Evolutionary conservation across 2,329 filamentous ascomycete species (phyloP), one percentile per base, ranked within the genome.

Genomic region (Aspergillus amoenus): DNA sequence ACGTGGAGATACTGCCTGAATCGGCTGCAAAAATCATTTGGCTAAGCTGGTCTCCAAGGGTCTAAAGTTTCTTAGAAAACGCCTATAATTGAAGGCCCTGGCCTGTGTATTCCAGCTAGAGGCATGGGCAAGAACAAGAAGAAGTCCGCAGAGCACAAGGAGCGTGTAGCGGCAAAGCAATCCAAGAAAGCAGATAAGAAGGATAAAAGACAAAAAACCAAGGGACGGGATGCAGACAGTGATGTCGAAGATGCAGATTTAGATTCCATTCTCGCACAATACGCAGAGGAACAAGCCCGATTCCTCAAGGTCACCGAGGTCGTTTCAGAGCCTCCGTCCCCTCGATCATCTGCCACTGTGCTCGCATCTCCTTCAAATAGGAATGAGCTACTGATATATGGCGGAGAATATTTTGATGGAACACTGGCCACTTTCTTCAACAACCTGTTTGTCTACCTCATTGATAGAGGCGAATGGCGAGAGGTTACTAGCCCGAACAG

Each of bases 331-430:
- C 89, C 93, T 17, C 94, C 94, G 1, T 85, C 86, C 53, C 84
- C 92, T 21, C 86, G 94, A 52, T 86, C 89, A 21, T 93, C 92
- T 6, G 85, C 91, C 7, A 91, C 90, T 0, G 78, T 99, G 58
- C 82, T 97, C 64, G 91, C 91, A 18, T 93, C 89, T 40, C 94
- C 94, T 1, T 85, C 88, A 32, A 93, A 95, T 76, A 85, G 84
- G 67, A 95, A 94, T 74, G 92, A 95, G 72, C 78, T 99, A 56
- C 87, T 97, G 64, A 78, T 97, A 5, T 99, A 95, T 73, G 94
- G 93, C 15, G 94, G 94, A 63, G 94, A 99, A 79, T 95, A 93
- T 70, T 97, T 91, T 78, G 96, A 97, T 76, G 94, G 94, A 4
- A 89, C 90, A 2, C 79, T 94, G 55, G 94, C 93, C 1, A 79